phyloP scores from a whole-genome alignment of 306 rosid species.

The Begonia peltatifolia region DNA sequence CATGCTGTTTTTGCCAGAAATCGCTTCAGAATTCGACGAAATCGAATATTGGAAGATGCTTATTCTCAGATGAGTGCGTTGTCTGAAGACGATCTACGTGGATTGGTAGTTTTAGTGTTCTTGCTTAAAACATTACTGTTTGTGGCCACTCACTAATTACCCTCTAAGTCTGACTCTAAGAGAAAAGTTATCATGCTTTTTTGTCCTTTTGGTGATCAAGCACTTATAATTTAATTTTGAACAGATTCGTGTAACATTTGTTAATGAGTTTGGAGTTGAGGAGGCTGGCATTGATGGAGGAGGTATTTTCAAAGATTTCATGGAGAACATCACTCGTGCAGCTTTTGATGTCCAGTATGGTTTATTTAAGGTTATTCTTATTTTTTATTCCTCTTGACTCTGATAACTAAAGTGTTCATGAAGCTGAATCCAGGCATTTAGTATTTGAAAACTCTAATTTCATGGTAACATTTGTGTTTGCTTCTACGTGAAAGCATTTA shows the following conservation, averaged over 20 bases:
- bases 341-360: conserved; percentile 99
- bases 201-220: conserved; percentile 7
- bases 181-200: background rate
- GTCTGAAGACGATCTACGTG: conserved; percentile 92
- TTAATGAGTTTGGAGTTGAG: conserved; percentile 97
- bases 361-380: conserved; percentile 61
- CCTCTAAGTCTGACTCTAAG: background rate
- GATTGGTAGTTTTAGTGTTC: conserved; percentile 34
- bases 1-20: conserved; percentile 58
- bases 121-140: background rate
- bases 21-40: conserved; percentile 78
- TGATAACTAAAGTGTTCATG: too few species aligned
- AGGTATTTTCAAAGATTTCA: conserved; percentile 96
- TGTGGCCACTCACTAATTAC: too few species aligned
- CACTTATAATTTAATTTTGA: conserved; percentile 2
- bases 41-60: conserved; percentile 93
- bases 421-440: too few species aligned
- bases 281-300: conserved; percentile 99
- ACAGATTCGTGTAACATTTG: conserved; percentile 88
- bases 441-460: conserved; percentile 1
- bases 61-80: conserved; percentile 84
- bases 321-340: conserved; percentile 98
- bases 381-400: background rate
- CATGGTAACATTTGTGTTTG: background rate
- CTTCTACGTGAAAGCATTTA: background rate